Conservation (phyloP, 2,329 filamentous ascomycete species). For the Pseudocercospora vitis region DNA sequence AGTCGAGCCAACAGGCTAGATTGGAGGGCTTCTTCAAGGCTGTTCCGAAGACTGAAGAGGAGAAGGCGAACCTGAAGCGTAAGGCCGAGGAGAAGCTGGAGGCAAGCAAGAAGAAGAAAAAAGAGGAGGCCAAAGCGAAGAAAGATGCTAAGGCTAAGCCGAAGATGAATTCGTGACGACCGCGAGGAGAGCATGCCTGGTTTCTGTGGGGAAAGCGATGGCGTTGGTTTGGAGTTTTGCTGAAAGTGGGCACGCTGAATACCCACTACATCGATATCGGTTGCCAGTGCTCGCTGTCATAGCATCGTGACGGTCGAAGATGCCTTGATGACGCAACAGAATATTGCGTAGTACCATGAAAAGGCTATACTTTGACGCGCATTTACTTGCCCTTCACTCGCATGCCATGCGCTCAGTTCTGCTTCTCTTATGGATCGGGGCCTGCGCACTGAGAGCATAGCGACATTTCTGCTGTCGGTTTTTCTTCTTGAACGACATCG, state of each 20-base stretch:
- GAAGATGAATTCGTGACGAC: slow-evolving; percentile 37
- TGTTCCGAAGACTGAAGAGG: slow-evolving; percentile 79
- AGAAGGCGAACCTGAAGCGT: slow-evolving; percentile 82
- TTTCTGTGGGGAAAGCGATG: slow-evolving; percentile 20
- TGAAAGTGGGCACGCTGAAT: background rate
- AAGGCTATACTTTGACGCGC: no score
- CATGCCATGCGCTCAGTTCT: no score
- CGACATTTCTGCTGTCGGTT: no score
- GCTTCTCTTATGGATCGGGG: no score
- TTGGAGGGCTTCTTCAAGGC: slow-evolving; percentile 97
- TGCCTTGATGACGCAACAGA: no score
- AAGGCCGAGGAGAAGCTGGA: slow-evolving; percentile 92
- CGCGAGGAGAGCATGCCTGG: slow-evolving; percentile 5
- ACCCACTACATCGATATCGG: no score
- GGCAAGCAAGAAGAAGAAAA: slow-evolving; percentile 91
- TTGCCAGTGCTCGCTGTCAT: no score
- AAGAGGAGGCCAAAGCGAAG: slow-evolving; percentile 94
- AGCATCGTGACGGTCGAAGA: no score
- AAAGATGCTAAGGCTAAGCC: slow-evolving; percentile 87
- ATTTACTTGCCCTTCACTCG: no score
- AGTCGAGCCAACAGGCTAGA: slow-evolving; percentile 84
- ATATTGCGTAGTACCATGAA: no score
- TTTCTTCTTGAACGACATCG: no score
- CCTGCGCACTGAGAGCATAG: no score
- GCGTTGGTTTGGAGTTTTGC: slow-evolving; percentile 25